phyloP scores from a whole-genome alignment of 2,329 filamentous ascomycete genomes.

The Aspergillus tanneri region DNA sequence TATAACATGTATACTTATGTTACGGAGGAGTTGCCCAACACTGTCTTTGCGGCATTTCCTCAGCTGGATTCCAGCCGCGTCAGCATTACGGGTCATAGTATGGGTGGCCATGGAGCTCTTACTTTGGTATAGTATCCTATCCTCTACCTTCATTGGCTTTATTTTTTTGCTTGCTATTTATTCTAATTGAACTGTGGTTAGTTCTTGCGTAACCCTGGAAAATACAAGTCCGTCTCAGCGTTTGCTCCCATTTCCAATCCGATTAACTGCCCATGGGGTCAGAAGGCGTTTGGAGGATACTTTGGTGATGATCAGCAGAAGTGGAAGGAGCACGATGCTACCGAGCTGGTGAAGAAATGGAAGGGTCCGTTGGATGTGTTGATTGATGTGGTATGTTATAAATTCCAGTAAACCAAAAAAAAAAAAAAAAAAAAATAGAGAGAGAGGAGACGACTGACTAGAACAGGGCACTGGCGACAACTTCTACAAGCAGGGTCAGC shows the following conservation, averaged over 20 bases:
- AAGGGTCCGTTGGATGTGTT: conserved; percentile 71
- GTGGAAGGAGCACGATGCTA: conserved; percentile 90
- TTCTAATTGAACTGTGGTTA: conserved; percentile 27
- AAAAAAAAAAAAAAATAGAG: background rate
- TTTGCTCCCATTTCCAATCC: conserved; percentile 92
- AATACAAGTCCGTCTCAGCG: conserved; percentile 84
- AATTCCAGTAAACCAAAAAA: background rate
- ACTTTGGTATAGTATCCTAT: conserved; percentile 59
- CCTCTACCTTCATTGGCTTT: background rate
- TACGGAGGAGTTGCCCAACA: conserved; percentile 76
- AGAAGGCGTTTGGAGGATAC: conserved; percentile 93
- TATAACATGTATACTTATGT: conserved; percentile 98
- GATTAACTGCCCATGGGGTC: conserved; percentile 80
- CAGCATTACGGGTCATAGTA: conserved; percentile 89
- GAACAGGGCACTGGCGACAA: conserved; percentile 81
- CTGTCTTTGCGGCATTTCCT: conserved; percentile 70
- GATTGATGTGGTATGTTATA: conserved; percentile 74
- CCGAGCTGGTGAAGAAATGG: conserved; percentile 78
- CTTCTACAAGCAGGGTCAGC: conserved; percentile 92
- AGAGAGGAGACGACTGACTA: too few species aligned
- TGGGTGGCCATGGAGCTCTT: conserved; percentile 95
- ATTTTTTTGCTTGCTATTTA: background rate
- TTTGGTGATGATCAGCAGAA: conserved; percentile 72
- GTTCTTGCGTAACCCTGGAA: conserved; percentile 87
- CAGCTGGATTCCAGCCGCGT: conserved; percentile 69